Base-by-base conservation (phyloP, 1,139 yeast species). In the Saccharomycopsis phalli region DNA sequence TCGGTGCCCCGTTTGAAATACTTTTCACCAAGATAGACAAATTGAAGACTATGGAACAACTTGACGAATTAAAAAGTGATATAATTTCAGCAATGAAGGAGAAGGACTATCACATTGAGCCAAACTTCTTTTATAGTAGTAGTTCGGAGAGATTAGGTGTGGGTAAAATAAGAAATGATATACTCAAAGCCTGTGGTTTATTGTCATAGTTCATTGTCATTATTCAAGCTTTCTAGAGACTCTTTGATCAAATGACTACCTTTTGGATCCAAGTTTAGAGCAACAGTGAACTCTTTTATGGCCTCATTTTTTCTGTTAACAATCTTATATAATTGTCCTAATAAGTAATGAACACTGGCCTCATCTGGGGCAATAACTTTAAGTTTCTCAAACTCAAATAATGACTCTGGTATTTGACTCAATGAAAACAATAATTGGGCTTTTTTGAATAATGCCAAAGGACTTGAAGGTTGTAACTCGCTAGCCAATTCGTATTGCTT, bases 251-350 rank as follows among this genome's bases (percentile, higher is more conserved):
- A 65, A 53, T 84, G 93, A 42, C 86, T 78, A 0, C 96, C 96
- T 57, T 87, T 88, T 5, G 97, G 97, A 60, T 91, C 97, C 51
- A 91, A 67, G 54, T 86, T 84, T 61, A 86, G 68, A 0, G 98
- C 97, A 37, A 81, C 75, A 0, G 97, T 91, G 52, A 83, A 84
- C 53, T 86, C 94, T 51, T 76, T 75, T 34, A 91, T 74, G 1
- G 98, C 97, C 49, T 71, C 76, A 50, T 74, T 76, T 53, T 77
- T 80, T 50, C 83, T 77, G 27, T 81, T 78, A 50, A 81, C 74
- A 29, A 81, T 72, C 54, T 81, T 83, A 65, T 87, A 86, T 46
- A 88, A 67, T 56, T 87, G 88, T 16, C 96, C 98, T 38, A 91
- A 66, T 38, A 88, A 62, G 62, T 82, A 86, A 58, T 88, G 96